Conservation (phyloP, 768 basidiomycete species). For the Boletus tylopilopsis region DNA sequence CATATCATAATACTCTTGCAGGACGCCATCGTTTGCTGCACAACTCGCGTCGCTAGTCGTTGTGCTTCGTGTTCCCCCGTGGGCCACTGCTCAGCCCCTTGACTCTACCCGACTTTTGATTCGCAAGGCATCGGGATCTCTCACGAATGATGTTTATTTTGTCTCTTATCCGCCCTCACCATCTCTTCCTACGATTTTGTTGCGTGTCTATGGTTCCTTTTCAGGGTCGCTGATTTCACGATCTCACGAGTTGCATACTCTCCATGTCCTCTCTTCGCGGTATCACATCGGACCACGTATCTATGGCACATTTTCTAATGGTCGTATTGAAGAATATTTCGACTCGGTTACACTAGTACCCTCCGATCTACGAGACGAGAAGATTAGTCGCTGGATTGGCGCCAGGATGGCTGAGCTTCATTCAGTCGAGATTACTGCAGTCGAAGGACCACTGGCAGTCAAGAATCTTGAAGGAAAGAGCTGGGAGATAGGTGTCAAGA, state of each 20-base stretch:
- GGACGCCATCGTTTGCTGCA: slow-evolving; percentile 52
- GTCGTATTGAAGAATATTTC: slow-evolving; percentile 94
- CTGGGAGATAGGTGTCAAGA: slow-evolving; percentile 57
- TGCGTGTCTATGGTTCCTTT: slow-evolving; percentile 90
- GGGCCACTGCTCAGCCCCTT: slow-evolving; percentile 47
- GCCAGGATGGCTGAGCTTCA: slow-evolving; percentile 95
- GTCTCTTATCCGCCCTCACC: slow-evolving; percentile 65
- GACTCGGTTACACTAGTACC: slow-evolving; percentile 79
- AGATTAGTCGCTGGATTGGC: slow-evolving; percentile 83
- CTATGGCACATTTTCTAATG: slow-evolving; percentile 94
- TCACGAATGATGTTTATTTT: slow-evolving; percentile 97
- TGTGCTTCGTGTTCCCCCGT: slow-evolving; percentile 53
- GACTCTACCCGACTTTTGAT: slow-evolving; percentile 52
- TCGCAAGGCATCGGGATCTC: slow-evolving; percentile 81
- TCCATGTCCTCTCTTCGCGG: slow-evolving; percentile 84
- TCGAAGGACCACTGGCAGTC: slow-evolving; percentile 46
- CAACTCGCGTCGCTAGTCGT: slow-evolving; percentile 55
- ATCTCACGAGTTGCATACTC: slow-evolving; percentile 76
- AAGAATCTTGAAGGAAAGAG: slow-evolving; percentile 41
- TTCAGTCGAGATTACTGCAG: slow-evolving; percentile 73
- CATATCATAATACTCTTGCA: slow-evolving; percentile 31
- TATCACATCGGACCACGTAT: slow-evolving; percentile 90
- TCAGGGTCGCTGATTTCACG: slow-evolving; percentile 87
- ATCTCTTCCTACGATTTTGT: slow-evolving; percentile 62
- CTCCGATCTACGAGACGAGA: slow-evolving; percentile 71